These are phyloP conservation scores for Pouteria campechiana DNA, from an alignment of 179 eudicot genomes.

Conservation along the genomic window DNA sequence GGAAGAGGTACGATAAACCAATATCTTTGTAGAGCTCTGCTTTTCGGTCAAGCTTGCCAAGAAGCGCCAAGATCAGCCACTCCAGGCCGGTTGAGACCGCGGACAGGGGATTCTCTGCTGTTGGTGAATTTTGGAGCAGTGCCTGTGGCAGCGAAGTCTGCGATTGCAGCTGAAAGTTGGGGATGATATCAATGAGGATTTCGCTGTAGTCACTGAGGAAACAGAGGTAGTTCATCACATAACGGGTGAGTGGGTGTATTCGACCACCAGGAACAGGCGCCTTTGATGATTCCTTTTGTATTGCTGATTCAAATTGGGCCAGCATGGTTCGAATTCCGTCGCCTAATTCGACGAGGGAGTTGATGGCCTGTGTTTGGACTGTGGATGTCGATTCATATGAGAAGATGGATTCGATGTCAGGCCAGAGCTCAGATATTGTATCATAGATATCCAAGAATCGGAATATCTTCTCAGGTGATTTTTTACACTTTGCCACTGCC, in stretches of 20 bases:
- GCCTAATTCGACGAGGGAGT: constrained; percentile 24
- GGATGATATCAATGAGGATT: constrained; percentile 30
- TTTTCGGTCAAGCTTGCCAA: constrained; percentile 55
- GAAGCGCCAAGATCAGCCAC: constrained; percentile 49
- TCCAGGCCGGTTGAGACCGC: constrained; percentile 27
- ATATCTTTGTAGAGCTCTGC: constrained; percentile 55
- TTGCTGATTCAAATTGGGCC: constrained; percentile 39
- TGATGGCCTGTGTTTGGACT: constrained; percentile 24
- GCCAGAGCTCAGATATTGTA: constrained; percentile 22
- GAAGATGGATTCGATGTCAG: constrained; percentile 44
- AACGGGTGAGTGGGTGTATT: constrained; percentile 39
- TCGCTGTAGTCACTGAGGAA: constrained; percentile 32
- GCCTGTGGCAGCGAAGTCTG: constrained; percentile 35
- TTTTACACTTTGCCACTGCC: constrained; percentile 33
- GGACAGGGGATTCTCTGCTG: constrained; percentile 17
- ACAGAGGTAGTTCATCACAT: constrained; percentile 35
- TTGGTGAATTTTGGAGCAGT: constrained; percentile 19
- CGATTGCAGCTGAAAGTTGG: constrained; percentile 20
- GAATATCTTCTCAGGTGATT: constrained; percentile 47
- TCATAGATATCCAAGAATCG: constrained; percentile 49
- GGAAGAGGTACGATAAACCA: constrained; percentile 49
- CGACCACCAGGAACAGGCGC: constrained; percentile 33
- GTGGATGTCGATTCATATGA: constrained; percentile 31
- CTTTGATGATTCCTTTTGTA: constrained; percentile 45
- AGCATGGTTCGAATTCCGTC: constrained; percentile 31